Conservation (phyloP, 257 asterid species). For the Buddleja alternifolia region DNA sequence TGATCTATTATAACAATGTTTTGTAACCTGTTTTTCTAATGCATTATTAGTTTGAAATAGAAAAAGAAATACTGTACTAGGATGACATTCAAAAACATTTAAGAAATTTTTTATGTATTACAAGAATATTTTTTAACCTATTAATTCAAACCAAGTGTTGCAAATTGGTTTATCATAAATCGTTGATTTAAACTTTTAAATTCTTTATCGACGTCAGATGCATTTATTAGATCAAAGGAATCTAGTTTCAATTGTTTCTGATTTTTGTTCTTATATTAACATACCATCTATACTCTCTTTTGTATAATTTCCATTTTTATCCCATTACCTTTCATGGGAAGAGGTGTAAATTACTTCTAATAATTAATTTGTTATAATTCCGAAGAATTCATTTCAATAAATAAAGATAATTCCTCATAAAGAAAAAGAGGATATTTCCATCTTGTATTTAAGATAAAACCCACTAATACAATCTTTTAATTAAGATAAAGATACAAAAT, state of each 20-base stretch:
- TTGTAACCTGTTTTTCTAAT: too few species aligned
- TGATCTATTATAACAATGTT: too few species aligned
- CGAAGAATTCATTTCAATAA: conserved; percentile 15
- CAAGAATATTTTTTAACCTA: too few species aligned
- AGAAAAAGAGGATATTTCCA: conserved; percentile 7
- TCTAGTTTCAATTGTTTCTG: not conserved
- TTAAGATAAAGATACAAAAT: conserved; percentile 29
- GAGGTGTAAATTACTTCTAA: not conserved
- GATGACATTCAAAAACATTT: too few species aligned
- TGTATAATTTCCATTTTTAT: not conserved
- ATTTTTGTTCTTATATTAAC: not conserved
- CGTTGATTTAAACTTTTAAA: not conserved
- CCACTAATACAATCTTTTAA: conserved; percentile 19
- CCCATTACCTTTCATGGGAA: not conserved
- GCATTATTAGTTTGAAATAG: too few species aligned
- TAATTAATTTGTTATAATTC: not conserved
- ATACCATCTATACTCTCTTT: not conserved
- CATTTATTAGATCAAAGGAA: conserved; percentile 2
- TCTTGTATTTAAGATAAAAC: conserved; percentile 12
- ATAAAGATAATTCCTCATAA: not conserved
- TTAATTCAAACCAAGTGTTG: too few species aligned
- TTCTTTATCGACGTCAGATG: not conserved
- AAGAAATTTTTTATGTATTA: too few species aligned
- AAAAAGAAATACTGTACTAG: too few species aligned
- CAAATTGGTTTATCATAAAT: too few species aligned